These are phyloP conservation scores for Paramecium octaurelia DNA, from an alignment of 73 alveolate species.

Conservation along the genomic window DNA sequence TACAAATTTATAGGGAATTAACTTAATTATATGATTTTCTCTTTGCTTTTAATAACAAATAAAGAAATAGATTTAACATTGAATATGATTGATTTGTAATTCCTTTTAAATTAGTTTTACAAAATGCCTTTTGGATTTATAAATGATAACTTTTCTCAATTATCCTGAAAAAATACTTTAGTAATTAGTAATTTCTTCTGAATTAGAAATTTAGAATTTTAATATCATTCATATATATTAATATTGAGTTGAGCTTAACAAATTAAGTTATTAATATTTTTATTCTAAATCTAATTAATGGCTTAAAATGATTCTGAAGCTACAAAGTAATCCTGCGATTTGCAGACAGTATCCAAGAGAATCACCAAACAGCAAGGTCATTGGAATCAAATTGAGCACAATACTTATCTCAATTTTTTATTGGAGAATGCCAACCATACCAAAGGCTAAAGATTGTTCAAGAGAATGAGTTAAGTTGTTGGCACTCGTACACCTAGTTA, in stretches of 20 bases:
- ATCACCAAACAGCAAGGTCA: background rate
- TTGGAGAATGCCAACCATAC: background rate
- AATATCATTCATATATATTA: background rate
- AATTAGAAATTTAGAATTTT: background rate
- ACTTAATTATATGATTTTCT: background rate
- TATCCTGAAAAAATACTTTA: background rate
- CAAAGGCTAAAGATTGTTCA: constrained; percentile 23
- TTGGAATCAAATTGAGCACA: background rate
- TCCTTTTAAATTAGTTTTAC: background rate
- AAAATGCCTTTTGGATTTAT: background rate
- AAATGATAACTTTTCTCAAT: background rate
- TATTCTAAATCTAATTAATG: constrained; percentile 10
- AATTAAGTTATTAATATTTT: background rate
- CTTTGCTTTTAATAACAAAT: background rate
- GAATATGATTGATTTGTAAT: background rate
- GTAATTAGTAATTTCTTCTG: background rate
- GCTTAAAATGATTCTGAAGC: constrained; percentile 24
- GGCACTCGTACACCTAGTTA: constrained; percentile 44
- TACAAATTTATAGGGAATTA: background rate
- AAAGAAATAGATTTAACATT: no score
- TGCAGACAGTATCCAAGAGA: background rate
- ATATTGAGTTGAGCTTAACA: background rate
- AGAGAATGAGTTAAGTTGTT: constrained; percentile 25
- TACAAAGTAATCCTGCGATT: background rate
- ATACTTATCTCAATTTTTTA: background rate